Evolutionary conservation across 352 stramenopile genomes (phyloP), one percentile per base, ranked within the genome.

Genomic region (Phytophthora colocasiae): DNA sequence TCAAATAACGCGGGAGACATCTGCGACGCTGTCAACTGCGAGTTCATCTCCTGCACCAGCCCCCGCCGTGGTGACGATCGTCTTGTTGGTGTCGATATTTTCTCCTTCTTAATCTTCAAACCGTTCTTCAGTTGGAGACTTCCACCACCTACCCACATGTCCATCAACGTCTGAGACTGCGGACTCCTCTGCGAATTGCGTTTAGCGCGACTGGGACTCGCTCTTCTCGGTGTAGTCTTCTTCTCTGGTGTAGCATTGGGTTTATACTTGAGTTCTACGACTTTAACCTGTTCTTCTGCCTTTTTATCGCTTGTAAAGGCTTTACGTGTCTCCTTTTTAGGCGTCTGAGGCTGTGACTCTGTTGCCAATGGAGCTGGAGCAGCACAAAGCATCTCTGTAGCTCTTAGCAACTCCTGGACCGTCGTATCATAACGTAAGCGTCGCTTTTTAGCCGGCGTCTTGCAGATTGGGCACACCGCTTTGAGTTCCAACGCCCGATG

Each of bases 401-500:
- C 85, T 11, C 76, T 59, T 19, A 91, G 70, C 6, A 96, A 75
- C 53, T 90, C 75, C 60, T 90, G 82, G 48, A 95, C 77, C 59
- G 90, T 95, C 15, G 81, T 77, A 58, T 96, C 88, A 50, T 87
- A 81, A 6, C 88, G 86, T 49, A 96, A 58, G 36, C 69, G 74
- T 38, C 88, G 82, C 75, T 95, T 96, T 49, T 89, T 93, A 45
- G 83, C 82, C 7, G 83, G 80, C 47, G 81, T 69, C 71, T 95
- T 96, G 78, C 88, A 96, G 54, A 96, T 94, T 6, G 88, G 88
- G 46, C 88, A 96, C 46, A 82, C 56, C 15, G 80, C 56, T 63
- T 92, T 93, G 63, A 95, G 81, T 63, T 92, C 81, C 12, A 96
- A 70, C 40, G 86, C 83, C 51, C 85, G 85, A 62, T 93, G 78